phyloP scores from a whole-genome alignment of 768 basidiomycete genomes.

The Asterophora parasitica region DNA sequence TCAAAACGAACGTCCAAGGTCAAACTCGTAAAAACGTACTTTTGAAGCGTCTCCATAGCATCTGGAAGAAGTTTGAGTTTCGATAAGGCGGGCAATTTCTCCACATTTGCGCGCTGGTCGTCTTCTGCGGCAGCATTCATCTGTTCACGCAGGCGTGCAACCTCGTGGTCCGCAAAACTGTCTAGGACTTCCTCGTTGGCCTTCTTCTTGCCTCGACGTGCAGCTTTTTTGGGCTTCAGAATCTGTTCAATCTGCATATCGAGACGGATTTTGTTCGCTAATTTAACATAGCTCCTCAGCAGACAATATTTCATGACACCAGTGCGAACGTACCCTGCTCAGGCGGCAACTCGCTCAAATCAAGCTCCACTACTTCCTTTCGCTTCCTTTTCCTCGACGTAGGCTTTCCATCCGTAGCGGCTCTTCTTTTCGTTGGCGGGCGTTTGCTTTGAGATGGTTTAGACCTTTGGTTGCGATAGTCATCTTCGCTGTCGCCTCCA shows the following conservation, averaged over 20 bases:
- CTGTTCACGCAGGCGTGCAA: conserved; percentile 78
- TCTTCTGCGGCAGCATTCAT: conserved; percentile 87
- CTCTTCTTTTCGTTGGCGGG: conserved; percentile 20
- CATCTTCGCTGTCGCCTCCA: conserved; percentile 43
- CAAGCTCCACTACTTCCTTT: conserved; percentile 55
- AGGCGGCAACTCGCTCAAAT: conserved; percentile 64
- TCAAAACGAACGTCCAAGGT: conserved; percentile 4
- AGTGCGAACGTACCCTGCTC: conserved; percentile 58
- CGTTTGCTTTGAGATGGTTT: conserved; percentile 25
- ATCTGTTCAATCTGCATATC: conserved; percentile 87
- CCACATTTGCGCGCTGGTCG: conserved; percentile 75
- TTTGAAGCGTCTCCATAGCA: conserved; percentile 89
- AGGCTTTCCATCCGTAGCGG: conserved; percentile 24
- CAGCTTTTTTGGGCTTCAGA: conserved; percentile 71
- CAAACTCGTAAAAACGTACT: conserved; percentile 48
- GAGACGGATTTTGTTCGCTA: conserved; percentile 73
- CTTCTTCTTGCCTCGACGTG: conserved; percentile 68
- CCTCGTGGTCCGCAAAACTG: conserved; percentile 84
- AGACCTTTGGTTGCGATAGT: conserved; percentile 39
- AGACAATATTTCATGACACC: neutral
- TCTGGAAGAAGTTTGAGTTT: conserved; percentile 85
- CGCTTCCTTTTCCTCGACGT: conserved; percentile 51
- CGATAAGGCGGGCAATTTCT: conserved; percentile 74
- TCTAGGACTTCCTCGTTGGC: conserved; percentile 80
- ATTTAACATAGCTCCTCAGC: neutral